phyloP scores from a whole-genome alignment of 352 stramenopile genomes.

The Globisporangium okanoganense region DNA sequence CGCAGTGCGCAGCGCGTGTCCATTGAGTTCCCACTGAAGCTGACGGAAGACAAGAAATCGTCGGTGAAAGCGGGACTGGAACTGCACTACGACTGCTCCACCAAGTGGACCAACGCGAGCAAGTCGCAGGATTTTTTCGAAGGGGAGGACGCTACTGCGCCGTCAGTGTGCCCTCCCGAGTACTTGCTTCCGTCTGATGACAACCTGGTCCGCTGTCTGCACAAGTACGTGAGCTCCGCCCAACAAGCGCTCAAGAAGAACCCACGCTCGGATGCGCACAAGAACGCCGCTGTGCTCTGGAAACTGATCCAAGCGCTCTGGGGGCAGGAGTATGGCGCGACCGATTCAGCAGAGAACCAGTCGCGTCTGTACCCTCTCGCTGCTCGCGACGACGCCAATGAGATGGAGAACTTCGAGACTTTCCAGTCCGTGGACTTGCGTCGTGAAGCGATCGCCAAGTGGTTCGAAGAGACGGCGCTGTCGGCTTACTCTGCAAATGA shows the following conservation, averaged over 20 bases:
- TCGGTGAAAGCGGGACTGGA: slow-evolving; percentile 50
- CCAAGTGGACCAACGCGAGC: slow-evolving; percentile 15
- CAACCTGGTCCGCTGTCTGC: slow-evolving; percentile 48
- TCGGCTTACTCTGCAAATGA: slow-evolving; percentile 11
- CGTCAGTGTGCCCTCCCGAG: slow-evolving; percentile 22
- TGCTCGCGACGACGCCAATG: slow-evolving; percentile 53
- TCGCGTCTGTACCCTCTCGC: slow-evolving; percentile 36
- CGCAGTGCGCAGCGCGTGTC: slow-evolving; percentile 24
- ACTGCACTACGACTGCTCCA: slow-evolving; percentile 50
- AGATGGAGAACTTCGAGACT: slow-evolving; percentile 59
- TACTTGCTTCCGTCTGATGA: slow-evolving; percentile 50
- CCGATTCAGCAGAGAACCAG: slow-evolving; percentile 19
- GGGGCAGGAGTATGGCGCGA: slow-evolving; percentile 63
- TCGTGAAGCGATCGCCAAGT: slow-evolving; percentile 68
- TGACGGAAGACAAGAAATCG: slow-evolving; percentile 29
- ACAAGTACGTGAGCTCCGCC: slow-evolving; percentile 53
- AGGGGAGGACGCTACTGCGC: slow-evolving; percentile 21
- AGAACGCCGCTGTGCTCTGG: slow-evolving; percentile 42
- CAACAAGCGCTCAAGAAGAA: slow-evolving; percentile 22
- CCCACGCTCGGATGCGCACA: slow-evolving; percentile 17
- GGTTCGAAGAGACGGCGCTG: slow-evolving; percentile 59
- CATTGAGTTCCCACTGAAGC: slow-evolving; percentile 52
- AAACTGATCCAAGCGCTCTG: slow-evolving; percentile 71
- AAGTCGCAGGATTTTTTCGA: slow-evolving; percentile 19
- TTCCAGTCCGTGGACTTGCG: slow-evolving; percentile 69